Base-by-base conservation (phyloP, 73 alveolate species). In the Tetrahymena thermophila region DNA sequence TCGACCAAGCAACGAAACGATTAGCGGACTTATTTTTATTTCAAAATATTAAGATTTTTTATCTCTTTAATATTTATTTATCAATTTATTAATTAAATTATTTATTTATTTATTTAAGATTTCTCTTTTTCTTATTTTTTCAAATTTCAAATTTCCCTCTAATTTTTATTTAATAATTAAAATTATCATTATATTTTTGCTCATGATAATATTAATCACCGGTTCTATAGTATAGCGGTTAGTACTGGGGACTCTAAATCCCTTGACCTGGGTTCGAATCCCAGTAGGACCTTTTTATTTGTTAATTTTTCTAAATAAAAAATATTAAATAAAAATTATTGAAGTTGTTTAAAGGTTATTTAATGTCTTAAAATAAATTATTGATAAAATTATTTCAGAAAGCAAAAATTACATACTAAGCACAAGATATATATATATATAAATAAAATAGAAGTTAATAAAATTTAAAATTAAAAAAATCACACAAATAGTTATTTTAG, bases 241-340 rank as follows among this genome's bases (percentile, higher is more conserved):
- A 71, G 89, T 71, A 71, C 89, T 71, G 89, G 89, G 89, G 89
- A 71, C 89, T 71, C 89, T 71, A 71, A 71, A 71, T 71, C 89
- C 89, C 89, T 71, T 71, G 89, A 71, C 89, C 89, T 71, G 89
- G 89, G 89, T 71, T 71, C 89, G 89, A 71, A 71, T 71, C 89
- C 89, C 89, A 71, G 89, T 71, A 71, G 89, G 89, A 71, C 89
- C 89, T 71, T 71, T 71, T 71, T 71, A 11, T 50, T 50, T 19
- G 9, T 43, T 11, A 9, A 42, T 43, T 43, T 43, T 43, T 43
- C 57, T 43, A 43, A 43, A 16, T 16, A 43, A 43, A 43, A 43
- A 11, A 9, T 42, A 42, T 9, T 9, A 42, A 42, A 42, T 6
- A 42, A 9, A 42, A 42, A 11, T 42, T 11, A 42, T n/a, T n/a